Percentiles rank a stretch among this genome's conserved stretches.
These are phyloP conservation scores for Phytophthora megakarya DNA, from an alignment of 352 stramenopile genomes.

Conservation along the genomic window DNA sequence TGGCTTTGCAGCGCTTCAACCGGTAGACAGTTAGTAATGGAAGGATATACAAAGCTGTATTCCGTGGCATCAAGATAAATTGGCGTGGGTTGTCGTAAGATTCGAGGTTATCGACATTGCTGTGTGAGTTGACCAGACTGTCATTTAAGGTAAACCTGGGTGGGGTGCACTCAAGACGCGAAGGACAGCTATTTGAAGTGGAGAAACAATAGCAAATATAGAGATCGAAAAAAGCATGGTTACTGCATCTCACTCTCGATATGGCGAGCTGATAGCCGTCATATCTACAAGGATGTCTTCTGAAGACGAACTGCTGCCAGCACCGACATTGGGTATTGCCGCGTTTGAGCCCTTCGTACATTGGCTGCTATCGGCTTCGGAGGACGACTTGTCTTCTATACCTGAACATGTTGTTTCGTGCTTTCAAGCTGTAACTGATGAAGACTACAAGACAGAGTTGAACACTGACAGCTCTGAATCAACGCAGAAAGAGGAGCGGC, in stretches of 20 bases:
- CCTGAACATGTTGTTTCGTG: slow-evolving; percentile 20
- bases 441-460: not conserved
- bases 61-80: slow-evolving; percentile 7
- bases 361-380: slow-evolving; percentile 55
- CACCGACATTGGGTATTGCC: slow-evolving; percentile 43
- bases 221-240: slow-evolving; percentile 6
- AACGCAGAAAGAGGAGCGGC: not conserved
- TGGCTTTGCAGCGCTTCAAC: slow-evolving; percentile 30
- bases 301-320: slow-evolving; percentile 25
- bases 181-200: slow-evolving; percentile 24
- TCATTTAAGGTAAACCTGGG: not conserved
- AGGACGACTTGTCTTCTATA: slow-evolving; percentile 50
- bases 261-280: slow-evolving; percentile 8
- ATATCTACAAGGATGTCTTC: slow-evolving; percentile 26
- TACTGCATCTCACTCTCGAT: slow-evolving; percentile 5
- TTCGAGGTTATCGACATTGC: not conserved
- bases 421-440: not conserved
- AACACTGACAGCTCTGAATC: slow-evolving; percentile 4
- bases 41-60: slow-evolving; percentile 25
- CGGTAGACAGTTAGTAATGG: slow-evolving; percentile 27
- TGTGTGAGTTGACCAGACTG: no score
- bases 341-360: slow-evolving; percentile 62
- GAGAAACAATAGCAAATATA: slow-evolving; percentile 24
- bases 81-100: not conserved
- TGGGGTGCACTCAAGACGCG: not conserved